Conservation (phyloP, 1,139 yeast genomes). For the Diutina sp. region DNA sequence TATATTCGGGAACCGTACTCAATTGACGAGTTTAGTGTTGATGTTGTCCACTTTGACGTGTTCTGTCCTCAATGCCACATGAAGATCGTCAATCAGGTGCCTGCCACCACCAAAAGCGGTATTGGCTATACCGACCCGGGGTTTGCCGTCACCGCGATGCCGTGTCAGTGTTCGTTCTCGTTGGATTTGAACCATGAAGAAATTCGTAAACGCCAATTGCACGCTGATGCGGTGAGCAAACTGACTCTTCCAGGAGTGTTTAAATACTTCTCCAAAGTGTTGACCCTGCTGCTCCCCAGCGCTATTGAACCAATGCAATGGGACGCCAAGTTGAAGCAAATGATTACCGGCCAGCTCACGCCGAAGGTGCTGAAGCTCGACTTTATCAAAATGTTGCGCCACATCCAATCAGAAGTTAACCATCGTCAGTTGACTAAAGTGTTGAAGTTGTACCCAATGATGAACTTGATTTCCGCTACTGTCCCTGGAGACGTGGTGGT, state of each 20-base stretch:
- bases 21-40: background rate
- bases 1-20: conserved; percentile 2
- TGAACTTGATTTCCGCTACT: conserved; percentile 12
- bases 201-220: conserved; percentile 12
- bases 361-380: background rate
- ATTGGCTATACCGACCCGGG: conserved; percentile 14
- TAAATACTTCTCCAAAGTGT: conserved; percentile 5
- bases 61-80: conserved; percentile 12
- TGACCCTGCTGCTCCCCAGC: background rate
- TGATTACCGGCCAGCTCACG: background rate
- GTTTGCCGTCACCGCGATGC: conserved; percentile 5
- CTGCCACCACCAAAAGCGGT: conserved; percentile 8
- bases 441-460: conserved; percentile 8
- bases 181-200: conserved; percentile 9
- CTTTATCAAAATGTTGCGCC: background rate
- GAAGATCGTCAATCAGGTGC: conserved; percentile 5
- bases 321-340: background rate
- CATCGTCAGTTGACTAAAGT: background rate
- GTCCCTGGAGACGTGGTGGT: conserved; percentile 9
- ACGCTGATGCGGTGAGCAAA: conserved; percentile 9
- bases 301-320: background rate
- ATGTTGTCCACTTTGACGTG: conserved; percentile 3
- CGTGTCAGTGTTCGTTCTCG: conserved; percentile 5
- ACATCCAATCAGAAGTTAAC: too few relatives aligned
- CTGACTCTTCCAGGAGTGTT: conserved; percentile 8